A percentile compares a stretch with the other conserved stretches of the same genome.
Conservation (phyloP, 75 land plant genomes). For the Gnetum montanum region DNA sequence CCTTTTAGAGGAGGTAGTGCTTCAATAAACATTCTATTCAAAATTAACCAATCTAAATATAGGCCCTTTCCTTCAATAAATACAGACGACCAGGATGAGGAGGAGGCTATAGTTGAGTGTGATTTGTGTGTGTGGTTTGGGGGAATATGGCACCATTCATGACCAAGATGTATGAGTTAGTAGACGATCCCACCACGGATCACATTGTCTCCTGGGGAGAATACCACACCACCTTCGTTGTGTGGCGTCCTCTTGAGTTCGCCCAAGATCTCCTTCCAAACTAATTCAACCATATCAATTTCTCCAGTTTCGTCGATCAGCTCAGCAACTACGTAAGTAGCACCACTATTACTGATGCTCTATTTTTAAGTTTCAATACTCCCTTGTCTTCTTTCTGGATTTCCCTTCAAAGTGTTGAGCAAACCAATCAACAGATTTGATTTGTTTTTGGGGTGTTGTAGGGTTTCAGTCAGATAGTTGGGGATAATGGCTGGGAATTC, state of each 20-base stretch:
- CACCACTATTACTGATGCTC: too few species aligned
- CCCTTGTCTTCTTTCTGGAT: not conserved
- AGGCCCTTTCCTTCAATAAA: too few species aligned
- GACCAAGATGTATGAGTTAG: constrained; percentile 50
- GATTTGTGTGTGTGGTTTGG: too few species aligned
- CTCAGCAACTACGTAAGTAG: constrained; percentile 88
- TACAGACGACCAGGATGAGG: constrained; percentile 34
- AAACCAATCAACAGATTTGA: not conserved
- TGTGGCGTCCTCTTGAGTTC: constrained; percentile 61
- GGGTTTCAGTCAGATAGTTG: constrained; percentile 88
- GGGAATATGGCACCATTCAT: constrained; percentile 50
- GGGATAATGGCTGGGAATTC: constrained; percentile 91
- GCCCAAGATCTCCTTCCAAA: constrained; percentile 51
- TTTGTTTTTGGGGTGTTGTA: constrained; percentile 12
- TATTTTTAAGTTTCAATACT: not conserved
- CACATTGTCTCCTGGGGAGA: constrained; percentile 70
- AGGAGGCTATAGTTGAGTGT: too few species aligned
- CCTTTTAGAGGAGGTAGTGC: too few species aligned
- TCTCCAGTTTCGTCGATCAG: constrained; percentile 82
- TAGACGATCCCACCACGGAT: constrained; percentile 49
- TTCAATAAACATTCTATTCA: too few species aligned
- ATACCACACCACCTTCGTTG: constrained; percentile 51
- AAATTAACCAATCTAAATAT: too few species aligned
- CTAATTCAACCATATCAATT: constrained; percentile 66
- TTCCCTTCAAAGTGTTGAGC: not conserved